phyloP scores from a whole-genome alignment of 2,329 filamentous ascomycete genomes.

The Microcyclospora pomicola region DNA sequence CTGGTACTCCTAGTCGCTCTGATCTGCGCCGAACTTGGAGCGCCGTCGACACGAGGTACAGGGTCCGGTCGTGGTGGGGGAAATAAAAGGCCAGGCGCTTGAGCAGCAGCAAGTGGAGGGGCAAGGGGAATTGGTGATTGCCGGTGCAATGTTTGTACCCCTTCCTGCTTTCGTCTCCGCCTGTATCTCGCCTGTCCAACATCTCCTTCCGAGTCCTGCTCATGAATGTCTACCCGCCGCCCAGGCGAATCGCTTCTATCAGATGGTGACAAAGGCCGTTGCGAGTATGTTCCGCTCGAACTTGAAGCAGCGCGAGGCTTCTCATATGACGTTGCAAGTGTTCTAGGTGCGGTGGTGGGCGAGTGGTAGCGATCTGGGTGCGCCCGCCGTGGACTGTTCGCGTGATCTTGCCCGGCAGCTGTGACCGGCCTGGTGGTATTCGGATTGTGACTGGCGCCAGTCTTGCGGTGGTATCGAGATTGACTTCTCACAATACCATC shows the following conservation, averaged over 20 bases:
- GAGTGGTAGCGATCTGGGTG: conserved; percentile 5
- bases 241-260: background rate
- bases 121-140: background rate
- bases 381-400: conserved; percentile 4
- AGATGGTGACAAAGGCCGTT: too few species aligned
- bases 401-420: conserved; percentile 3
- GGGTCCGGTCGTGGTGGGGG: conserved; percentile 13
- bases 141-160: background rate
- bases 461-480: conserved; percentile 20
- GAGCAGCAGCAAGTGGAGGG: background rate
- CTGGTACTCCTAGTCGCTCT: conserved; percentile 18
- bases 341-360: background rate
- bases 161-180: background rate
- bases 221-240: background rate
- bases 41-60: conserved; percentile 11
- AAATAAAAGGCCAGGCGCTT: conserved; percentile 16
- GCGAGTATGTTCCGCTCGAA: background rate
- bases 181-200: background rate
- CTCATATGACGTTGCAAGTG: background rate
- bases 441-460: conserved; percentile 5
- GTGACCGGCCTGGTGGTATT: conserved; percentile 4
- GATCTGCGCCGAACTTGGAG: conserved; percentile 19
- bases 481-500: conserved; percentile 15
- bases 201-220: background rate
- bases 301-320: background rate